A percentile compares a stretch with the other conserved stretches of the same genome.
phyloP scores from a whole-genome alignment of 345 rosid species.

The Gossypium turneri region DNA sequence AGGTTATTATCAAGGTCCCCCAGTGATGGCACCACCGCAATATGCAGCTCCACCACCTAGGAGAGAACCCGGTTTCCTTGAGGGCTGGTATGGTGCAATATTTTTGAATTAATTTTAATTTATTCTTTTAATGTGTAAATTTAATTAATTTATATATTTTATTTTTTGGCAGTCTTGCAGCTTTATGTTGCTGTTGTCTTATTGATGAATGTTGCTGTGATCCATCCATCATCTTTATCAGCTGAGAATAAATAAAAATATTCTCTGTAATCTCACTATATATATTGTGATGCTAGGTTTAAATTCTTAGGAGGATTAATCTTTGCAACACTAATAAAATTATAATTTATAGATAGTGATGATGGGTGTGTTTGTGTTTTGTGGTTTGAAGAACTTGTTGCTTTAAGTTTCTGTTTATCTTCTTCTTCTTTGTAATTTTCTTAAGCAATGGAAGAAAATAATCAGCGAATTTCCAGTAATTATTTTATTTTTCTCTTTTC shows the following conservation, averaged over 20 bases:
- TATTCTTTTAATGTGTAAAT: background rate
- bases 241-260: background rate
- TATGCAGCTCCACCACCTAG: conserved; percentile 48
- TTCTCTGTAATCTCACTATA: background rate
- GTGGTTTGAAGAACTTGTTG: background rate
- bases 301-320: background rate
- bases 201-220: conserved; percentile 76
- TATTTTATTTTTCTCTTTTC: background rate
- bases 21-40: conserved; percentile 62
- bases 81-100: conserved; percentile 42
- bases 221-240: conserved; percentile 42
- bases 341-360: background rate
- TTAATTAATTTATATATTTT: too few relatives aligned
- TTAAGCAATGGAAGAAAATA: background rate
- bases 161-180: conserved; percentile 46
- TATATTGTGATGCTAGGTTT: background rate
- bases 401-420: background rate
- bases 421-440: background rate
- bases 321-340: background rate
- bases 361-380: background rate
- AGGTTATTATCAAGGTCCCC: conserved; percentile 65
- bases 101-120: background rate
- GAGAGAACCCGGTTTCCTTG: conserved; percentile 43
- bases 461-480: background rate
- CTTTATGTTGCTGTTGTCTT: conserved; percentile 68